phyloP scores from a whole-genome alignment of 768 basidiomycete genomes.

The Boletus coccyginus region DNA sequence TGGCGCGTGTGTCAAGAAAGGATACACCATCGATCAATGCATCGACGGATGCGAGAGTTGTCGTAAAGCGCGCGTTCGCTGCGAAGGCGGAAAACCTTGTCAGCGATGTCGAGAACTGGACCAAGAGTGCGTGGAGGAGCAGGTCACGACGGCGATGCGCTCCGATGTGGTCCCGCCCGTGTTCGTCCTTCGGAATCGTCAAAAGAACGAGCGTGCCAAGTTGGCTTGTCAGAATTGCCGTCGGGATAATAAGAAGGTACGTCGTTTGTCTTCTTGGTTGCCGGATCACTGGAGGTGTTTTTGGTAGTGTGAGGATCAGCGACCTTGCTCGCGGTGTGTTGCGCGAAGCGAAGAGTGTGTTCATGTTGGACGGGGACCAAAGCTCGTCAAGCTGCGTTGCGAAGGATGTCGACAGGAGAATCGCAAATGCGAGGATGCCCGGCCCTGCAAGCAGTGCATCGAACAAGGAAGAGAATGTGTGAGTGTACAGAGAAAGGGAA shows the following conservation, averaged over 20 bases:
- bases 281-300: neutral
- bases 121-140: slow-evolving; percentile 48
- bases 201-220: slow-evolving; percentile 51
- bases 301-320: slow-evolving; percentile 56
- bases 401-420: slow-evolving; percentile 55
- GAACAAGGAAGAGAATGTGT: slow-evolving; percentile 48
- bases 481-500: slow-evolving; percentile 47
- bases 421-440: slow-evolving; percentile 56
- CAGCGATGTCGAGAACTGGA: slow-evolving; percentile 33
- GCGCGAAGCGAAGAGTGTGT: slow-evolving; percentile 53
- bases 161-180: slow-evolving; percentile 24
- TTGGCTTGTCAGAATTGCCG: slow-evolving; percentile 59
- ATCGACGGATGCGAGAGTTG: slow-evolving; percentile 62
- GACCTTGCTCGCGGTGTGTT: slow-evolving; percentile 60
- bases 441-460: slow-evolving; percentile 54
- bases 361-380: slow-evolving; percentile 54
- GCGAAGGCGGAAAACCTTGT: slow-evolving; percentile 39
- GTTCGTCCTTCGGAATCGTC: slow-evolving; percentile 27
- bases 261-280: neutral
- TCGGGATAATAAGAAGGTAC: slow-evolving; percentile 64
- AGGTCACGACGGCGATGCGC: slow-evolving; percentile 20
- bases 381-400: slow-evolving; percentile 58
- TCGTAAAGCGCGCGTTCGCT: slow-evolving; percentile 47
- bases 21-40: slow-evolving; percentile 50
- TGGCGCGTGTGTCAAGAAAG: slow-evolving; percentile 54